phyloP scores from a whole-genome alignment of 495 filamentous ascomycete species.

The Aspergillus incahuasiensis region DNA sequence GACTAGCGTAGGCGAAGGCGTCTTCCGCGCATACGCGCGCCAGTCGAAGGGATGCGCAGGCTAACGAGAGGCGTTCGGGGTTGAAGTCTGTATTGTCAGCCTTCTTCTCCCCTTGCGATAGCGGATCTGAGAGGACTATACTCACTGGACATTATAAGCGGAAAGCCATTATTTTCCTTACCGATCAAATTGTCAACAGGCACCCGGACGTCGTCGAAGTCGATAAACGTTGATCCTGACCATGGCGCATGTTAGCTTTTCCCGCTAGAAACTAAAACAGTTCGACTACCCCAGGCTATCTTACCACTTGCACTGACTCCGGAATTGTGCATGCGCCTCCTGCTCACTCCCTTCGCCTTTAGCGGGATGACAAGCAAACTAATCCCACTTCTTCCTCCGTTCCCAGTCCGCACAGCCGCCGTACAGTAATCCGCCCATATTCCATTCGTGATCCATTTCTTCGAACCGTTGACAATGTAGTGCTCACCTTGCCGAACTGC shows the following conservation, averaged over 20 bases:
- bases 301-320: constrained; percentile 44
- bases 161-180: constrained; percentile 45
- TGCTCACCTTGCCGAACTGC: constrained; percentile 40
- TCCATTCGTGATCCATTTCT: constrained; percentile 58
- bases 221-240: constrained; percentile 46
- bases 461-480: constrained; percentile 52
- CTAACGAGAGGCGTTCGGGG: constrained; percentile 40
- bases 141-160: constrained; percentile 47
- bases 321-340: constrained; percentile 77
- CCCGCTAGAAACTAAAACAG: too few species aligned
- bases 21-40: constrained; percentile 46
- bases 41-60: constrained; percentile 39
- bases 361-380: constrained; percentile 51
- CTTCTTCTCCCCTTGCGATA: background rate
- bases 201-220: constrained; percentile 44
- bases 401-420: constrained; percentile 51
- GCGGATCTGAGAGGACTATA: background rate
- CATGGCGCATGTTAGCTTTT: background rate
- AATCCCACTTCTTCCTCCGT: constrained; percentile 42
- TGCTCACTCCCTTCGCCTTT: constrained; percentile 43
- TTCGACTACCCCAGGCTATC: background rate
- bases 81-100: constrained; percentile 38
- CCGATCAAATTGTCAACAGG: constrained; percentile 41
- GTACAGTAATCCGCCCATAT: constrained; percentile 53
- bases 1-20: constrained; percentile 45